phyloP scores from a whole-genome alignment of 768 basidiomycete genomes.

The Russula emetica region DNA sequence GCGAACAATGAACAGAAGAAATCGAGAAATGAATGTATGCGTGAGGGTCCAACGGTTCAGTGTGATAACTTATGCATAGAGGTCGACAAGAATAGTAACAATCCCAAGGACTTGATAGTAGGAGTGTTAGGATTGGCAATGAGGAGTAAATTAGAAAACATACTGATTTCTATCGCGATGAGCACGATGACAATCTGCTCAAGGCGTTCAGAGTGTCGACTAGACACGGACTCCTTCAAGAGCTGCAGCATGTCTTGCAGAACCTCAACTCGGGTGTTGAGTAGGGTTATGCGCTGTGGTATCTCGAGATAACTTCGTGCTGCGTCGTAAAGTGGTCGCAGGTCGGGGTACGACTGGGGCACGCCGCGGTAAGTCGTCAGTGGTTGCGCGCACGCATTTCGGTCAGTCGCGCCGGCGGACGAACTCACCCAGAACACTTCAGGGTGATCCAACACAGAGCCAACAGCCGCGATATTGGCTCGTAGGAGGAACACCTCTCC shows the following conservation, averaged over 20 bases:
- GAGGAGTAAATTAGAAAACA: slow-evolving; percentile 27
- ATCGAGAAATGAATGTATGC: slow-evolving; percentile 10
- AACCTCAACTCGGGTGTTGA: slow-evolving; percentile 94
- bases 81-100: slow-evolving; percentile 84
- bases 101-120: slow-evolving; percentile 68
- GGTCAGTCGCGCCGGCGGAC: slow-evolving; percentile 18
- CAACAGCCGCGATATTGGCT: slow-evolving; percentile 93
- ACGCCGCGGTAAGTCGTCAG: neutral
- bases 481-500: slow-evolving; percentile 90
- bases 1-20: slow-evolving; percentile 4
- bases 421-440: slow-evolving; percentile 85
- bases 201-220: slow-evolving; percentile 82
- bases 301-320: slow-evolving; percentile 93
- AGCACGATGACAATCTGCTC: slow-evolving; percentile 91
- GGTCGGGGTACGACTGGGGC: slow-evolving; percentile 86
- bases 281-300: slow-evolving; percentile 84
- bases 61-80: slow-evolving; percentile 36
- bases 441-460: slow-evolving; percentile 96
- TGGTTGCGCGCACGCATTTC: slow-evolving; percentile 23
- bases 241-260: slow-evolving; percentile 96
- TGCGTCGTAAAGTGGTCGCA: slow-evolving; percentile 92
- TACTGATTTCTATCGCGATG: slow-evolving; percentile 85
- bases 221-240: slow-evolving; percentile 91
- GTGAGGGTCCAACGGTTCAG: neutral
- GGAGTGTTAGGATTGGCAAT: neutral